phyloP scores from a whole-genome alignment of 1,139 yeast species.

The Candida sp. region DNA sequence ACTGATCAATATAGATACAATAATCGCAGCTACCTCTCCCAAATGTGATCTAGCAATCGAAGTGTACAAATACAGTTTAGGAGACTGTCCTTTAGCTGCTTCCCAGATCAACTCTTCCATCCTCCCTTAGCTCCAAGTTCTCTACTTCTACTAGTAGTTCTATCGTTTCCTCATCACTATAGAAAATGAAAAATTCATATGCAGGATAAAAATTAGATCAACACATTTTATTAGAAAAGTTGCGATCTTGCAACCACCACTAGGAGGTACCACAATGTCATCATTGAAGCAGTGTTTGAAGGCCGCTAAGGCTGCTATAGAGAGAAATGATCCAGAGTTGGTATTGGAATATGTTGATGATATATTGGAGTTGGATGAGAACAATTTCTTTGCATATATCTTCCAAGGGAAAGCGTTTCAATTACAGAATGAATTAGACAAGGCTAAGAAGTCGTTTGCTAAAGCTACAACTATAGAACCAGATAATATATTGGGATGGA shows the following conservation, averaged over 20 bases:
- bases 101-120: constrained; percentile 14
- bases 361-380: constrained; percentile 51
- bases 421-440: constrained; percentile 30
- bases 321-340: constrained; percentile 52
- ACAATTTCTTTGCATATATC: constrained; percentile 63
- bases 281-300: constrained; percentile 47
- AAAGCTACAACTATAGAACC: constrained; percentile 58
- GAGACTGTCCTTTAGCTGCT: constrained; percentile 48
- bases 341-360: constrained; percentile 52
- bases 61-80: constrained; percentile 56
- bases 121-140: not conserved
- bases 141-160: not conserved
- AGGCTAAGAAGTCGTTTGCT: constrained; percentile 49
- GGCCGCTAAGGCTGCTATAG: constrained; percentile 58
- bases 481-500: constrained; percentile 68
- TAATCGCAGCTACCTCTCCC: constrained; percentile 62
- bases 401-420: constrained; percentile 61
- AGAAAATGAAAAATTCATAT: not conserved
- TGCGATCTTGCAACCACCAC: not conserved
- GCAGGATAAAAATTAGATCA: not conserved
- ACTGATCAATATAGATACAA: constrained; percentile 53
- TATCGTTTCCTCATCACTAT: not conserved
- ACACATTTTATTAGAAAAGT: not conserved
- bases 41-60: constrained; percentile 51
- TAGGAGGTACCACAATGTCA: constrained; percentile 10